Evolutionary conservation across 1,284 basidiomycete genomes (phyloP), one percentile per base, ranked within the genome.

Genomic region (Anthracocystis panici-leucophaei): DNA sequence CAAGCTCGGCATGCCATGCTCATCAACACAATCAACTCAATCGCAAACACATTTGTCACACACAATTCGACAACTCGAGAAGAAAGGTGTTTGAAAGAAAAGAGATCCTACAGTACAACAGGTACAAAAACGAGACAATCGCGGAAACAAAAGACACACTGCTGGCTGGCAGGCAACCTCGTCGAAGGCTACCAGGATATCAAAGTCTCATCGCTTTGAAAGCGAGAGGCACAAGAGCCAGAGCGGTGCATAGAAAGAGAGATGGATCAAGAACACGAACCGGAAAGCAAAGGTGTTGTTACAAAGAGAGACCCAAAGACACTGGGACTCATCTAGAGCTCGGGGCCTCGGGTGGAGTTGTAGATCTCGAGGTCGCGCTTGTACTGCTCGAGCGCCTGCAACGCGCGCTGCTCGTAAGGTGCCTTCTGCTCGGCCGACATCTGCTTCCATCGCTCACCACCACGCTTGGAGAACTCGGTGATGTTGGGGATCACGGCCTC

Each of bases 361-460:
- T 77, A 78, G 45, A 67, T 46, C 48, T 78, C 78, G 57, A 77
- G 54, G n/a, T 74, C 72, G 11, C 65, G 59, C 42, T 59, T 58
- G 66, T 82, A 82, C 54, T 68, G 68, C 63, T 77, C 77, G 14
- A 74, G 48, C 2, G 68, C 68, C 46, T 62, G 68, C 27, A 63
- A 53, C 11, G 78, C 77, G 42, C 53, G 50, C 48, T 72, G 62
- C 65, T 82, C 80, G 61, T 67, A 82, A 6, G 71, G 69, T 16
- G 73, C 71, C 64, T 76, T 82, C 60, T 78, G 71, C 18, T 69
- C 59, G 9, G 76, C 63, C 25, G 51, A 49, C 63, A 82, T 71
- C 45, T 59, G 29, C 64, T 80, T 76, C 80, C 80, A 82, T 33
- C 58, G 55, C 55, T 74, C 73, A 49, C 78, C 76, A 21, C 74